Percentiles rank a stretch among this genome's conserved stretches.
These are phyloP conservation scores for Trichomonascus vanleenenianus DNA, from an alignment of 805 yeast species.

Conservation along the genomic window DNA sequence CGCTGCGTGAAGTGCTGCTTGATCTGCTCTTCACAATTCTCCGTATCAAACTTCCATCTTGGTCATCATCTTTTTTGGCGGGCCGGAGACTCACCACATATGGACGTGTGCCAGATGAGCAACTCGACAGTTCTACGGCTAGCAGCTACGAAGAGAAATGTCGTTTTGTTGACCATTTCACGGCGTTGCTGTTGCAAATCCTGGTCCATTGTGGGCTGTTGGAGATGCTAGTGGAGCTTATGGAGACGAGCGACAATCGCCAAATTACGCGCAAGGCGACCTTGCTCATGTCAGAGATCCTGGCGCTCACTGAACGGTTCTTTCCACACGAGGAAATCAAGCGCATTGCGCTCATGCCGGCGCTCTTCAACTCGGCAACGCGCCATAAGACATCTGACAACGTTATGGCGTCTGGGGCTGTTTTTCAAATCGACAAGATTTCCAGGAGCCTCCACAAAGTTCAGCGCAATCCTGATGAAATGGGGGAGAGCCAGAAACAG, in stretches of 20 bases:
- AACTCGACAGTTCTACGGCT: constrained; percentile 11
- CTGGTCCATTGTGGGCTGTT: constrained; percentile 51
- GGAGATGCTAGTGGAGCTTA: constrained; percentile 37
- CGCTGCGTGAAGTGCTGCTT: constrained; percentile 50
- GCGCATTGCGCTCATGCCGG: constrained; percentile 19
- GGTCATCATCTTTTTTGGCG: constrained; percentile 35
- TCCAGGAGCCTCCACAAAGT: constrained; percentile 20
- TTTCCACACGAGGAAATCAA: constrained; percentile 42
- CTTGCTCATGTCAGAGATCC: constrained; percentile 54
- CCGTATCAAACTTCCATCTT: constrained; percentile 49
- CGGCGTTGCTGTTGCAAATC: constrained; percentile 50
- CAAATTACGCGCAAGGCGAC: constrained; percentile 51
- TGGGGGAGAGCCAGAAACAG: background rate
- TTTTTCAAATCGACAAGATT: constrained; percentile 40
- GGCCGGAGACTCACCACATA: constrained; percentile 21
- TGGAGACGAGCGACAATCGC: constrained; percentile 39
- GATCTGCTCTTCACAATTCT: constrained; percentile 67
- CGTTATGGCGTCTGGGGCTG: constrained; percentile 30
- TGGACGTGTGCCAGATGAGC: constrained; percentile 28
- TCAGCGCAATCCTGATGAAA: background rate
- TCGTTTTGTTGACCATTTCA: constrained; percentile 46
- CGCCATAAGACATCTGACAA: constrained; percentile 5
- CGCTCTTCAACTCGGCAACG: constrained; percentile 22
- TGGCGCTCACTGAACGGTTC: constrained; percentile 43
- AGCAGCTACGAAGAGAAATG: constrained; percentile 25